Base-by-base conservation (phyloP, 2,329 filamentous ascomycete species). In the Diaporthe sp. region DNA sequence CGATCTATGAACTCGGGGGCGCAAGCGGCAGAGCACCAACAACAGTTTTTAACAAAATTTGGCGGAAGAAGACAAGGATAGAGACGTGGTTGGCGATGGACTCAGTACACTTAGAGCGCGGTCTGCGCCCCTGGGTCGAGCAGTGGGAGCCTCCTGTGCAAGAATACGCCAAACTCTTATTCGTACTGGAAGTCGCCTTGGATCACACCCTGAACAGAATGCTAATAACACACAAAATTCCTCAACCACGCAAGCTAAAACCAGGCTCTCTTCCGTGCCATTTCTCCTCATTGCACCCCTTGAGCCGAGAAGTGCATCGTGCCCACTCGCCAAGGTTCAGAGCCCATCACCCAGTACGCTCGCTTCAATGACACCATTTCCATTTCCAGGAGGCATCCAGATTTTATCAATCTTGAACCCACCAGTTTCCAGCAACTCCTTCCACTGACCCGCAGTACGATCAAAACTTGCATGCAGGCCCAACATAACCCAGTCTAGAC, bases 341-440 rank as follows among this genome's bases (percentile, higher is more conserved):
- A 19, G 25, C 15, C 59, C 7, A 10, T n/a, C 25, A 34, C 49
- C 61, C 9, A 22, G 34, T n/a, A 46, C 17, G 34, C 61, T 46
- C 15, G 61, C 42, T 49, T 31, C 61, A 49, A 65, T 65, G 61
- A 65, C 61, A 34, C 61, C 44, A 9, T 65, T 8, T 31, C 61
- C 61, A 34, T 65, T 65, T 13, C 42, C 61, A n/a, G 61, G 42
- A 49, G 61, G 42, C 25, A 46, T 49, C 61, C 61, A 46, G 4
- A 65, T 46, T 8, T 65, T 65, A 15, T 65, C 59, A 46, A 65
- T 28, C 39, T 65, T 65, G 39, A 65, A 65, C 39, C 59, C 59
- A 17, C 59, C 59, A 5, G 39, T 25, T 19, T 65, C 39, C n/a
- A 65, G 59, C 39, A 65, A 46, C 59, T 31, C 39, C 42, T 31